Evolutionary conservation across 2,329 filamentous ascomycete species (phyloP).

Genomic region (Aspergillus tubingensis): DNA sequence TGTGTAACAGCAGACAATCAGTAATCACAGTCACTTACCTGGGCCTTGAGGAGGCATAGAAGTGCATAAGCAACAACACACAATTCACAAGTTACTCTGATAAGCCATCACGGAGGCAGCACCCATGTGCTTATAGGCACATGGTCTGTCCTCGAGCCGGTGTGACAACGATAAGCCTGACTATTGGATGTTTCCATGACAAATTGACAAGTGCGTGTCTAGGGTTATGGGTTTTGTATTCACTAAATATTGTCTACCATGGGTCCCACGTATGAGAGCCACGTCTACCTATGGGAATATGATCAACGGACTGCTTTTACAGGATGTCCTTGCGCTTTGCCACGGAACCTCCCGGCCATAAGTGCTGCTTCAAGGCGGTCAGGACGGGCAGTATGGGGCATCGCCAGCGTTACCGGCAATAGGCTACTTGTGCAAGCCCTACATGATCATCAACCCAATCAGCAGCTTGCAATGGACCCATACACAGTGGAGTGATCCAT

Average conservation of each 20-base stretch:
- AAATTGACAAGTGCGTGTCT: background rate
- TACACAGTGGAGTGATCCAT: no score
- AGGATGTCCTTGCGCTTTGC: background rate
- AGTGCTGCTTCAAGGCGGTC: background rate
- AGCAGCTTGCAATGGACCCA: no score
- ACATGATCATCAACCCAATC: no score
- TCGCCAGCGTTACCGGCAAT: background rate
- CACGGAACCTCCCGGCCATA: background rate
- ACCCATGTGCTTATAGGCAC: background rate
- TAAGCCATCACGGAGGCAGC: background rate
- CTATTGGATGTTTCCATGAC: background rate
- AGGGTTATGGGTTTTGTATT: background rate
- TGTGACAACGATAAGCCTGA: background rate
- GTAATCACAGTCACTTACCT: background rate
- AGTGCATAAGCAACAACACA: background rate
- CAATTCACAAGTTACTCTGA: background rate
- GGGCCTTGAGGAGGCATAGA: background rate
- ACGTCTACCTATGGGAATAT: background rate
- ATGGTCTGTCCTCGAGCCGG: background rate
- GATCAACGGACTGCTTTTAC: background rate
- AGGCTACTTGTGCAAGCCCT: no score
- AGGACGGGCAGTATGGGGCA: background rate
- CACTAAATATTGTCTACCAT: background rate
- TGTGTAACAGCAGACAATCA: background rate
- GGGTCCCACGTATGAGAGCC: background rate